A percentile compares a stretch with the other conserved stretches of the same genome.
phyloP scores from a whole-genome alignment of 192 early-diverging fungal genomes.

The Backusella circina region DNA sequence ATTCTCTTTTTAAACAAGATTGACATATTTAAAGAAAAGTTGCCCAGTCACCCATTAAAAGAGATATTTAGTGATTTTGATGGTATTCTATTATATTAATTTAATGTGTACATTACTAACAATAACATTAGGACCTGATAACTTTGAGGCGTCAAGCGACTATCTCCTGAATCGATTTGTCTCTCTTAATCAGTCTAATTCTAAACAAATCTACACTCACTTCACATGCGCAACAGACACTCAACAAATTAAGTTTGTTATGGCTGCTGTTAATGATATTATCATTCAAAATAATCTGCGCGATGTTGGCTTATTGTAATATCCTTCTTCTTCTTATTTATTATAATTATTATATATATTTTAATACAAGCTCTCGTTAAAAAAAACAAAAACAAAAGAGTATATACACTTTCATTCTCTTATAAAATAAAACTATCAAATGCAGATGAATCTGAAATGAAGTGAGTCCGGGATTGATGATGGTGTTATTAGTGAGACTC shows the following conservation, averaged over 20 bases:
- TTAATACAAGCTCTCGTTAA: not conserved
- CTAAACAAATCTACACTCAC: constrained; percentile 86
- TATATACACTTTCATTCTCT: not conserved
- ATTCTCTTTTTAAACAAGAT: constrained; percentile 99
- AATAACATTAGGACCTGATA: constrained; percentile 45
- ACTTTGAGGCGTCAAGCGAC: constrained; percentile 68
- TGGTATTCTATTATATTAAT: constrained; percentile 31
- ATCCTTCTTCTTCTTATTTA: not conserved
- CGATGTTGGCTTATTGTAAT: constrained; percentile 7
- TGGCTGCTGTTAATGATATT: constrained; percentile 88
- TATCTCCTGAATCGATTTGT: constrained; percentile 80
- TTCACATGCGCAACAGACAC: constrained; percentile 89
- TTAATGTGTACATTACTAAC: not conserved
- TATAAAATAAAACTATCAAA: not conserved
- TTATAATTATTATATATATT: not conserved
- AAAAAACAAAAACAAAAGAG: no score
- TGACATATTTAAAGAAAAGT: constrained; percentile 92
- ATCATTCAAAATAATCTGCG: constrained; percentile 48
- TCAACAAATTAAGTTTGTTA: constrained; percentile 83
- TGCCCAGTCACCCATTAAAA: constrained; percentile 73
- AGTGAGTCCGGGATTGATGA: no score
- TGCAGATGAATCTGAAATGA: not conserved
- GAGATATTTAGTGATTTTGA: constrained; percentile 89
- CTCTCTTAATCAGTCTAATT: constrained; percentile 63
- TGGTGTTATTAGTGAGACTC: no score